Evolutionary conservation across 495 filamentous ascomycete genomes (phyloP).

Genomic region (Neohortaea acidophila): DNA sequence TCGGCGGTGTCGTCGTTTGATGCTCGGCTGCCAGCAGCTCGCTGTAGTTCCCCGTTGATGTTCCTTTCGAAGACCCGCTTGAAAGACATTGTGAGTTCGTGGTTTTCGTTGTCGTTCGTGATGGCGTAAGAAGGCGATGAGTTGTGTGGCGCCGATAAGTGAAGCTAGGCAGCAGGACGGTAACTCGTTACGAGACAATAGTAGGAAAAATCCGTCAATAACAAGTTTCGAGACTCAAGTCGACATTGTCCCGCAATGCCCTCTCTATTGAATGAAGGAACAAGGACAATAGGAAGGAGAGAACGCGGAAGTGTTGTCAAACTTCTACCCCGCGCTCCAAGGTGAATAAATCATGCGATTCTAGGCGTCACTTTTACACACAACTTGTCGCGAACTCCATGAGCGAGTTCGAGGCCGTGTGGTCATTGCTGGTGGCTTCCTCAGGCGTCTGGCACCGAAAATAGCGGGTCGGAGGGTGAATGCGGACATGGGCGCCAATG

Average conservation of each 20-base stretch:
- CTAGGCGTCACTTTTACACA: no score
- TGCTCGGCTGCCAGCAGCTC: background rate
- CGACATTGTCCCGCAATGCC: conserved; percentile 2
- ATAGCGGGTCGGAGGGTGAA: no score
- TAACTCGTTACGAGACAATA: background rate
- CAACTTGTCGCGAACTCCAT: no score
- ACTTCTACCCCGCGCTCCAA: no score
- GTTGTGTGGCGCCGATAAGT: background rate
- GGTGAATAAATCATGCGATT: no score
- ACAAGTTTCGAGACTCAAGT: background rate
- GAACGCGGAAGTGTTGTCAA: background rate
- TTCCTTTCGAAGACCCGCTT: conserved; percentile 8
- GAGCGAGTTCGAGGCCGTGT: no score
- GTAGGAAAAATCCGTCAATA: background rate
- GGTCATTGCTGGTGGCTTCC: no score
- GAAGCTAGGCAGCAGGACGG: background rate
- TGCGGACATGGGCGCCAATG: no score
- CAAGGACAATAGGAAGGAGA: background rate
- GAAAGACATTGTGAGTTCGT: conserved; percentile 9
- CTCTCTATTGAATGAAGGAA: background rate
- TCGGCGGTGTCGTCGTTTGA: background rate
- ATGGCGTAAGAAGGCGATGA: background rate
- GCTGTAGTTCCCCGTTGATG: conserved; percentile 11
- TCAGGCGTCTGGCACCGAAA: no score
- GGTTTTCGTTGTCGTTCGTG: conserved; percentile 1